phyloP scores from a whole-genome alignment of 2,329 filamentous ascomycete species.

The Didymella lethalis region DNA sequence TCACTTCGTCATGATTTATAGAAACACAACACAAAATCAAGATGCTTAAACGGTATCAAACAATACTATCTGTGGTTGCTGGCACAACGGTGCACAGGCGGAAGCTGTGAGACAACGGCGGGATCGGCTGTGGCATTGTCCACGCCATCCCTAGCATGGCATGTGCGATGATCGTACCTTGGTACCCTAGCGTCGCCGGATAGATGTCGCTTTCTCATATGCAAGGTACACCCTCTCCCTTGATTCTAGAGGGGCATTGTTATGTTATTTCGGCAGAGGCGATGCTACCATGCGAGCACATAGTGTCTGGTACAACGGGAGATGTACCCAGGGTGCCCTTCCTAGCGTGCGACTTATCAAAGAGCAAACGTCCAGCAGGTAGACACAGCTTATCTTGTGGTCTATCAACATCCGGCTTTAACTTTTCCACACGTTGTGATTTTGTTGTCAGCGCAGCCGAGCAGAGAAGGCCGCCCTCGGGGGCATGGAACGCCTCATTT shows the following conservation, averaged over 20 bases:
- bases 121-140: slow-evolving; percentile 20
- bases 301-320: slow-evolving; percentile 13
- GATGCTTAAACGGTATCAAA: slow-evolving; percentile 11
- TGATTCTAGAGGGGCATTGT: slow-evolving; percentile 17
- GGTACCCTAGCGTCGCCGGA: slow-evolving; percentile 28
- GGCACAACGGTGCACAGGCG: slow-evolving; percentile 20
- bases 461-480: slow-evolving; percentile 23
- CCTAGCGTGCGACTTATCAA: slow-evolving; percentile 11
- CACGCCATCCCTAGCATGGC: slow-evolving; percentile 26
- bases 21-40: background rate
- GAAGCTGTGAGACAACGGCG: slow-evolving; percentile 20
- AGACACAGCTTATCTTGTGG: background rate
- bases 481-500: slow-evolving; percentile 19
- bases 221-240: slow-evolving; percentile 36
- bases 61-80: slow-evolving; percentile 22
- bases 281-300: slow-evolving; percentile 17
- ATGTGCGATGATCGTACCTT: slow-evolving; percentile 29
- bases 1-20: slow-evolving; percentile 15
- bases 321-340: slow-evolving; percentile 14
- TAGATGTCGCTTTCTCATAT: slow-evolving; percentile 24
- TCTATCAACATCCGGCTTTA: background rate
- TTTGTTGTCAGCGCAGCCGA: slow-evolving; percentile 24
- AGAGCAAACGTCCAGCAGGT: background rate
- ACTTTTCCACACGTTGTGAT: slow-evolving; percentile 9
- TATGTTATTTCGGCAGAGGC: slow-evolving; percentile 5